Evolutionary conservation across 2,329 filamentous ascomycete species (phyloP).

Genomic region (Magnaporthiopsis rhizophila): DNA sequence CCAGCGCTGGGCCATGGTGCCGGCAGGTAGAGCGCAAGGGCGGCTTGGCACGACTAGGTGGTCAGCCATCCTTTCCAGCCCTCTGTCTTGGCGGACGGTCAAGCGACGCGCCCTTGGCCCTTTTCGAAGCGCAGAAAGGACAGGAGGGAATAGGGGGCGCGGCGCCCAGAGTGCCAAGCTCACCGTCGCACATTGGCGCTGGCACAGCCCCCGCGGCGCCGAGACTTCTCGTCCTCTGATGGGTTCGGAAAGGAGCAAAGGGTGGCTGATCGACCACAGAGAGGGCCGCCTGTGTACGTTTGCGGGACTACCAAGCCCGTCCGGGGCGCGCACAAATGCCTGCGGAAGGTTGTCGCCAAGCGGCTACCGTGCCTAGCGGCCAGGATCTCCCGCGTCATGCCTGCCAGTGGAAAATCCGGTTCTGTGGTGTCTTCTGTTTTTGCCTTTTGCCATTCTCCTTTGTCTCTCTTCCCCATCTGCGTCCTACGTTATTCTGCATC

Average conservation of each 20-base stretch:
- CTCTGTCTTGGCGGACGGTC: neutral
- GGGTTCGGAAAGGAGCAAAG: neutral
- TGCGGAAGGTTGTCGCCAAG: neutral
- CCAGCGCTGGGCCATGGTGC: no score
- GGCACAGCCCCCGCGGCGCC: neutral
- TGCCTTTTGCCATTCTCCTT: neutral
- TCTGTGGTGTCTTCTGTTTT: neutral
- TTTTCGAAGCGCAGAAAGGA: neutral
- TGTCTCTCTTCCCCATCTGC: neutral
- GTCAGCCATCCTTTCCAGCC: neutral
- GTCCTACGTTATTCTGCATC: neutral
- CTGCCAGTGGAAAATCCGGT: neutral
- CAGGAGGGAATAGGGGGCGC: neutral
- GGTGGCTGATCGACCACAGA: neutral
- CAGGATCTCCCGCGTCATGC: neutral
- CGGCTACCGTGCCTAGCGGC: neutral
- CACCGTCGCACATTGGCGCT: neutral
- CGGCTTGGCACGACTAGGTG: no score
- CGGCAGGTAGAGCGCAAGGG: neutral
- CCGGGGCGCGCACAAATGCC: neutral
- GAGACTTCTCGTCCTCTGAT: neutral
- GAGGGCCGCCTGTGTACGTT: neutral
- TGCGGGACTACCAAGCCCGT: neutral
- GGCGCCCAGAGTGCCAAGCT: neutral
- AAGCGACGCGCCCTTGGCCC: neutral